phyloP scores from a whole-genome alignment of 805 yeast genomes.

The Wickerhamomyces queroliae region DNA sequence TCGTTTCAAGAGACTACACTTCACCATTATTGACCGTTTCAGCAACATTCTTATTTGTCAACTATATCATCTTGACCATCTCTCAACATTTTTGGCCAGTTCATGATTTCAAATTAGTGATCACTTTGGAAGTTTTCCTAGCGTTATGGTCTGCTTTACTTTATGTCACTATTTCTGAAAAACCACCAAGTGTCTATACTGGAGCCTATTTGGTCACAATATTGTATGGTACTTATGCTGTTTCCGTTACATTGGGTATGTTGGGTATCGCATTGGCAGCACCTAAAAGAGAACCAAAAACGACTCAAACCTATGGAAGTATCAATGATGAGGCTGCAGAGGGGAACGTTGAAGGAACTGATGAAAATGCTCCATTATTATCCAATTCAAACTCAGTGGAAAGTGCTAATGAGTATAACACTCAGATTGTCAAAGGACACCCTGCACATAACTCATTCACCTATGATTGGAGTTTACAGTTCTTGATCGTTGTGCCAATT shows the following conservation, averaged over 20 bases:
- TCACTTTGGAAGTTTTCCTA: conserved; percentile 47
- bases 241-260: conserved; percentile 47
- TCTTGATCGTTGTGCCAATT: conserved; percentile 61
- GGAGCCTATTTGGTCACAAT: conserved; percentile 48
- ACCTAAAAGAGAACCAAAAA: conserved; percentile 6
- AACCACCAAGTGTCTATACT: conserved; percentile 33
- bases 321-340: conserved; percentile 18
- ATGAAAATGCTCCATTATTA: conserved; percentile 30
- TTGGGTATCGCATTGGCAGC: conserved; percentile 30
- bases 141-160: conserved; percentile 53
- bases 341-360: conserved; percentile 12
- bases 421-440: conserved; percentile 9
- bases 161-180: conserved; percentile 42
- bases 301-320: conserved; percentile 4
- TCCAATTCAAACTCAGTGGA: conserved; percentile 14
- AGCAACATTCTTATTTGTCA: conserved; percentile 43
- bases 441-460: conserved; percentile 36
- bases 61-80: conserved; percentile 46
- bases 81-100: conserved; percentile 35
- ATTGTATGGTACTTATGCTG: conserved; percentile 39
- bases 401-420: conserved; percentile 6
- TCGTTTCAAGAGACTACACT: conserved; percentile 45
- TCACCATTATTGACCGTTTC: conserved; percentile 45
- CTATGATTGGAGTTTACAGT: conserved; percentile 82
- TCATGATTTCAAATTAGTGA: conserved; percentile 54